A percentile compares a stretch with the other conserved stretches of the same genome.
Evolutionary conservation across 2,329 filamentous ascomycete species (phyloP).

Genomic region (Drechslerella stenobrocha): DNA sequence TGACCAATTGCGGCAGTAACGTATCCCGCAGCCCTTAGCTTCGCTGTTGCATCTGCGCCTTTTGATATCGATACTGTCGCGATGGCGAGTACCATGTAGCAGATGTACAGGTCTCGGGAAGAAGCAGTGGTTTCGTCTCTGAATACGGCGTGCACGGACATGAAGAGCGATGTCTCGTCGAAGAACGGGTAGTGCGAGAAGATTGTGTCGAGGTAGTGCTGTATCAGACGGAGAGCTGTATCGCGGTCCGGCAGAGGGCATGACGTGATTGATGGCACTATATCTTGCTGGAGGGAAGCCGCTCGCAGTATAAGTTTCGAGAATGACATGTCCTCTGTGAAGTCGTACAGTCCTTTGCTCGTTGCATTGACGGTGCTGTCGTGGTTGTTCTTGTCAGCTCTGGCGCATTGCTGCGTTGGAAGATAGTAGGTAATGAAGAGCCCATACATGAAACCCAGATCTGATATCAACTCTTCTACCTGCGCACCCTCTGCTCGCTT

Average conservation of each 20-base stretch:
- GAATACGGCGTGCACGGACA: constrained; percentile 79
- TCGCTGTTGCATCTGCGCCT: constrained; percentile 51
- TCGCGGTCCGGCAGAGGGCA: constrained; percentile 69
- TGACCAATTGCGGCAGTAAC: constrained; percentile 71
- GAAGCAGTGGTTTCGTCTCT: constrained; percentile 65
- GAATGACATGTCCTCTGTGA: constrained; percentile 87
- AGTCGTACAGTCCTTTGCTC: constrained; percentile 87
- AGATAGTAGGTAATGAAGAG: not conserved
- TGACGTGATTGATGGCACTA: constrained; percentile 45
- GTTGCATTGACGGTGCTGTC: constrained; percentile 87
- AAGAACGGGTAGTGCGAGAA: constrained; percentile 81
- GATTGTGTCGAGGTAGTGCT: constrained; percentile 82
- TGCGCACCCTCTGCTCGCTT: constrained; percentile 45
- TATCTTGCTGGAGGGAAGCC: constrained; percentile 60
- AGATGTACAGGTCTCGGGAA: constrained; percentile 78
- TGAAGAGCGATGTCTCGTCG: constrained; percentile 74
- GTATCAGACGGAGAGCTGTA: constrained; percentile 69
- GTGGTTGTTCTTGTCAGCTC: constrained; percentile 40
- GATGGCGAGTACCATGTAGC: constrained; percentile 88
- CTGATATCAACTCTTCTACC: constrained; percentile 47
- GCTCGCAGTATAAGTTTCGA: constrained; percentile 84
- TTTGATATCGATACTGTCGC: constrained; percentile 57
- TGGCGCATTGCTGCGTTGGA: not conserved
- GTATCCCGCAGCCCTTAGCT: constrained; percentile 64
- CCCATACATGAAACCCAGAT: constrained; percentile 38